Evolutionary conservation across 2,329 filamentous ascomycete genomes (phyloP), one percentile per base, ranked within the genome.

Genomic region (Botrytis cinerea): DNA sequence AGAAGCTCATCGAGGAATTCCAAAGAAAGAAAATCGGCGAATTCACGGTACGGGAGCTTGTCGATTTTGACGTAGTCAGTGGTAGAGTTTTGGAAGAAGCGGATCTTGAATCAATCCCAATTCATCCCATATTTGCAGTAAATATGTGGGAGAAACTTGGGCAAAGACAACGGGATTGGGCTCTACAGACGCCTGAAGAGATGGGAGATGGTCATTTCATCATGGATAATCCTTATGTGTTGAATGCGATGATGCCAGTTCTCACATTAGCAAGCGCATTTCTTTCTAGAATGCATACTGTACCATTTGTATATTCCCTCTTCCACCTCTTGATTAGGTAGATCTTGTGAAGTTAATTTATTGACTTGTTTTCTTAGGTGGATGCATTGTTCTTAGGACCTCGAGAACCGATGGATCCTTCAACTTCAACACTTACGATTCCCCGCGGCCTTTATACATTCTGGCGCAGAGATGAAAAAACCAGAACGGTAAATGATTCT

Each of bases 231-330:
- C 75, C 76, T 25, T 66, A 73, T 18, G 74, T 79, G 5, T 76
- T 73, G 64, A 75, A 67, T 1, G 59, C 70, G 32, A 73, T 77
- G 35, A 46, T 74, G 45, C 76, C 76, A 20, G 48, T 40, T 35
- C 64, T 78, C 28, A 80, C 81, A 18, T 77, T 79, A 0, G 80
- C 79, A 5, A 78, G 71, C 0, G 81, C 71, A 18, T 79, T 75
- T 32, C 57, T 78, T 32, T 73, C 61, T n/a, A 73, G 73, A 43
- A 28, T 59, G 46, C 46, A 64, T 22, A 16, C 22, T 46, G 9
- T 64, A 25, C 59, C 45, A 16, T 64, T 45, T 71, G 70, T 71
- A 71, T 54, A 25, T 18, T 20, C 35, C 54, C 28, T n/a, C 16
- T 9, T 4, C 6, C 51, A 25, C n/a, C 18, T 8, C 35, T 51